Evolutionary conservation across 2,329 filamentous ascomycete genomes (phyloP).

Genomic region (Nemania bipapillata): DNA sequence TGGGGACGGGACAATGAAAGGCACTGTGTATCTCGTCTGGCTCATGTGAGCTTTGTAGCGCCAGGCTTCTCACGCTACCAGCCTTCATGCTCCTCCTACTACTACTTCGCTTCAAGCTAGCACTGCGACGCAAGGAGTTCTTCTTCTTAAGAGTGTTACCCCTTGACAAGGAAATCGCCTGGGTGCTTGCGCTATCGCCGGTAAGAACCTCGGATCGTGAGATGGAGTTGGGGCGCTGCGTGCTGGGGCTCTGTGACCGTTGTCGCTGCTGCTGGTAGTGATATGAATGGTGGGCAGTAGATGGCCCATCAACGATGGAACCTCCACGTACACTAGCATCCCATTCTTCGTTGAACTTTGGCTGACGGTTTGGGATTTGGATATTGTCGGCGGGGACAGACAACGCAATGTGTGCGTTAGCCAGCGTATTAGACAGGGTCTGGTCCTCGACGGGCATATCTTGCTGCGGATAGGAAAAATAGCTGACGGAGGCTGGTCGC

Average conservation of each 20-base stretch:
- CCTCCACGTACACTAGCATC: constrained; percentile 74
- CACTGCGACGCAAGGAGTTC: constrained; percentile 76
- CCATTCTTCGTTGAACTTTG: constrained; percentile 76
- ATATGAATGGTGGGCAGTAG: constrained; percentile 38
- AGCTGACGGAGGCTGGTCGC: constrained; percentile 42
- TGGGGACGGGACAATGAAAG: constrained; percentile 90
- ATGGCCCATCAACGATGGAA: constrained; percentile 67
- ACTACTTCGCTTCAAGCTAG: constrained; percentile 79
- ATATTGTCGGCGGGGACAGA: constrained; percentile 42
- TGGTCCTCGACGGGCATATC: constrained; percentile 48
- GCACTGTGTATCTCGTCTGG: constrained; percentile 80
- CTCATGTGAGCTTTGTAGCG: constrained; percentile 74
- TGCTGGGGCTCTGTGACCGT: constrained; percentile 48
- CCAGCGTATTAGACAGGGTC: constrained; percentile 53
- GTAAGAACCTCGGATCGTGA: constrained; percentile 63
- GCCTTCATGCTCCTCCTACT: constrained; percentile 85
- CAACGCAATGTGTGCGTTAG: constrained; percentile 52
- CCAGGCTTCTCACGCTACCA: constrained; percentile 85
- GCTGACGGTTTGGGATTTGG: constrained; percentile 48
- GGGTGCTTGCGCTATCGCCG: constrained; percentile 52
- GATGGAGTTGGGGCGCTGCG: constrained; percentile 72
- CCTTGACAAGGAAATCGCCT: constrained; percentile 56
- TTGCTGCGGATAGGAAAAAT: constrained; percentile 48
- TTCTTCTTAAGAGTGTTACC: constrained; percentile 90
- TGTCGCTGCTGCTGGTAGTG: constrained; percentile 40